These are phyloP conservation scores for Corynespora cassiicola DNA, from an alignment of 2,329 filamentous ascomycete species.

Conservation along the genomic window DNA sequence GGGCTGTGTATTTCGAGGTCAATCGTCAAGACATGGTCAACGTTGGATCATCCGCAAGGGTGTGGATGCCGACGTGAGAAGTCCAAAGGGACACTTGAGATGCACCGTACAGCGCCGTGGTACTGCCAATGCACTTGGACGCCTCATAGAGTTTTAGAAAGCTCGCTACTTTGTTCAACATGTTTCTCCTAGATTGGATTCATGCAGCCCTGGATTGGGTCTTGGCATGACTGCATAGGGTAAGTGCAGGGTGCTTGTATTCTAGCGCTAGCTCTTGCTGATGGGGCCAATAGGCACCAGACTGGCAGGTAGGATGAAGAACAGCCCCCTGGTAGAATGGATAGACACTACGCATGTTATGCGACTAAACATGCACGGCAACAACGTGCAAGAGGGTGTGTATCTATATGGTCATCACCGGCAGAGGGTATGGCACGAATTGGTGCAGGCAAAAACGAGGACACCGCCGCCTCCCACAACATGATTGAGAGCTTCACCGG, in stretches of 20 bases:
- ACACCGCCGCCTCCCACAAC: slow-evolving; percentile 32
- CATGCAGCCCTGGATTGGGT: slow-evolving; percentile 6
- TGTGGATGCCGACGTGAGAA: too few species aligned
- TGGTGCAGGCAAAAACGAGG: slow-evolving; percentile 37
- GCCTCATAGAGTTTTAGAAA: too few species aligned
- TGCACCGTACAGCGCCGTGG: too few species aligned
- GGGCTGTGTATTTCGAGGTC: too few species aligned
- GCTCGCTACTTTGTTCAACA: too few species aligned
- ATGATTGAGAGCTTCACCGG: slow-evolving; percentile 48
- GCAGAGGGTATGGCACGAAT: too few species aligned
- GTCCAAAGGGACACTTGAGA: too few species aligned
- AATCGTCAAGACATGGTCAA: too few species aligned
- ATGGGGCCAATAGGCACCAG: background rate
- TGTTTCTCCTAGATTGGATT: slow-evolving; percentile 15
- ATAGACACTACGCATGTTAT: slow-evolving; percentile 37
- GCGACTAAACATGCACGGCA: slow-evolving; percentile 47
- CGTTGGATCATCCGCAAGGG: too few species aligned
- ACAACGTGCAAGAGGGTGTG: slow-evolving; percentile 39
- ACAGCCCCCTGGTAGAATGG: slow-evolving; percentile 29
- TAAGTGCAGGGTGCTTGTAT: background rate
- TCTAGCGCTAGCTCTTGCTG: background rate
- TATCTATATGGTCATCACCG: slow-evolving; percentile 13
- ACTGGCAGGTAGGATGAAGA: slow-evolving; percentile 11
- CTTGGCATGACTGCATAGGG: slow-evolving; percentile 2
- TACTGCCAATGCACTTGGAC: too few species aligned